Conservation (phyloP, 306 rosid genomes). For the Quercus parvula region DNA sequence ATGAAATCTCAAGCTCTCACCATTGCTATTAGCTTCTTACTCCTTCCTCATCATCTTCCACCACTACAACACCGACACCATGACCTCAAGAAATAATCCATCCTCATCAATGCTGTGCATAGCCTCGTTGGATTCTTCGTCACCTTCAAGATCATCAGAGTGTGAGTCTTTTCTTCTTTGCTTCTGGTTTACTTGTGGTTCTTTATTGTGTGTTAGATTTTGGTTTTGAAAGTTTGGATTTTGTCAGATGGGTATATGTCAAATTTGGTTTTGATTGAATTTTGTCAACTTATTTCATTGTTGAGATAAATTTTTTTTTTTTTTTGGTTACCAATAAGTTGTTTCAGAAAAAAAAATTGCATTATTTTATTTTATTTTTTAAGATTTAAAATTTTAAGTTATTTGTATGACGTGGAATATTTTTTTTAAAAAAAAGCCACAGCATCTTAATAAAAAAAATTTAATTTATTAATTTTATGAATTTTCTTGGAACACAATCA, state of each 20-base stretch:
- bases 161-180: conserved; percentile 41
- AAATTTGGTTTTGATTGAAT: neutral
- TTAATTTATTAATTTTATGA: no score
- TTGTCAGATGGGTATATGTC: neutral
- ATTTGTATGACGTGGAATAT: no score
- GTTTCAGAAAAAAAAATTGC: no score
- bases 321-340: no score
- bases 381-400: no score
- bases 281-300: no score
- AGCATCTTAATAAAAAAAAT: no score
- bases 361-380: no score
- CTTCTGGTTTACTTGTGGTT: neutral
- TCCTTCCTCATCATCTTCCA: conserved; percentile 54
- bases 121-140: conserved; percentile 61
- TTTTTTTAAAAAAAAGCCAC: no score
- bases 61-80: conserved; percentile 50
- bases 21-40: conserved; percentile 54
- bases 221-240: conserved; percentile 12
- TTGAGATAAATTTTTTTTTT: no score
- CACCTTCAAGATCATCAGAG: conserved; percentile 47
- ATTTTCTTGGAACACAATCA: no score
- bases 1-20: conserved; percentile 44
- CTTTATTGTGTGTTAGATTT: neutral
- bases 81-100: conserved; percentile 55
- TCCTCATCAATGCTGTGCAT: conserved; percentile 67